Base-by-base conservation (phyloP, 1,284 basidiomycete species). In the Lentinus polychrous region DNA sequence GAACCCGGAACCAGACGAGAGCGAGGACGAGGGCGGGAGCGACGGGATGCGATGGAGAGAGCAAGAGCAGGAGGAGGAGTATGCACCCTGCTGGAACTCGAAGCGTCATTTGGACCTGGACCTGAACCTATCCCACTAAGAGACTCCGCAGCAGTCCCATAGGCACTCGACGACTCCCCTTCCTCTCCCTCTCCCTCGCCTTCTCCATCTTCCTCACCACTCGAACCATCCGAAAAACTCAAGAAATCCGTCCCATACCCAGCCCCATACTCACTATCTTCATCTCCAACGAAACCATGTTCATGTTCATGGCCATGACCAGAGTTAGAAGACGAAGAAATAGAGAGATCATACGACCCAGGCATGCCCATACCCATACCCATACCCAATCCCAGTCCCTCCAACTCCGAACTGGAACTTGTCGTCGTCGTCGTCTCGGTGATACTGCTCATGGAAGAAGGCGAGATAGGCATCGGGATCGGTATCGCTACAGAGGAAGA, bases 231-330 rank as follows among this genome's bases (percentile, higher is more conserved):
- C 32, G 42, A 36, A 32, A 49, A 43, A 20, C 27, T 43, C 47
- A 49, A 37, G 32, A 49, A 49, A 24, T 45, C 44, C 22, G 33
- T 45, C 3, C 32, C 44, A 37, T 45, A 45, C 42, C 45, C 49
- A 24, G 33, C 22, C 15, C 49, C 38, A 15, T 37, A 36, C 17
- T 23, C 47, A 34, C 45, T 43, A 5, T 52, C 50, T 12, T 43
- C 49, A 10, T 33, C 44, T 27, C 27, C 27, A 27, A 10, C 27
- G 27, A 4, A 27, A 4, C 42, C 14, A 48, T 27, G 18, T 43
- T 12, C 33, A 24, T 6, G 8, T 4, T 52, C 53, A 2, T 46
- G 43, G 6, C 45, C 49, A 23, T 49, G 49, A 17, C 23, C 42
- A 46, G 48, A 55, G 12, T 24, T 40, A 33, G 44, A 48, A 2